Conservation (phyloP, 768 basidiomycete genomes). For the Russula virescens region DNA sequence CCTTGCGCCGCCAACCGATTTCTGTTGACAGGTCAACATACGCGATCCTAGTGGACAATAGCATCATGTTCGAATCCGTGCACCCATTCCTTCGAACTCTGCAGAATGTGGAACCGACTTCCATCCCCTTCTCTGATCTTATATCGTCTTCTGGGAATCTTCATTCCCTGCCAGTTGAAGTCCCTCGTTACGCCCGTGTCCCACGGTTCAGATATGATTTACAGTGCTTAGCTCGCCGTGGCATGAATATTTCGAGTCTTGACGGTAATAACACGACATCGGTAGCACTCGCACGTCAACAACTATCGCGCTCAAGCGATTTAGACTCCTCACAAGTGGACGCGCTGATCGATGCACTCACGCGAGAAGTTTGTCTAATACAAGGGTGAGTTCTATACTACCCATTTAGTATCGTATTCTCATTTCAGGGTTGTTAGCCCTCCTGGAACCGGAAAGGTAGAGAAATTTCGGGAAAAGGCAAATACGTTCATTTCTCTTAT, state of each 20-base stretch:
- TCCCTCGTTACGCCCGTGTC: conserved; percentile 12
- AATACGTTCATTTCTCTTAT: background rate
- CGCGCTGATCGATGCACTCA: conserved; percentile 56
- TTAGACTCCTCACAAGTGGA: conserved; percentile 70
- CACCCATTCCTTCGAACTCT: conserved; percentile 21
- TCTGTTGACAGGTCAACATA: conserved; percentile 25
- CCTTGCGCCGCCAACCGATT: conserved; percentile 34
- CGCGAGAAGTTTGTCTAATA: conserved; percentile 57
- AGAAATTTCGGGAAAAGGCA: background rate
- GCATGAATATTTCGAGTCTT: conserved; percentile 34
- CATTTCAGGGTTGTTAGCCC: conserved; percentile 41
- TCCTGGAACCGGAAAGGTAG: conserved; percentile 73
- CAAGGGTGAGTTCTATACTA: conserved; percentile 49
- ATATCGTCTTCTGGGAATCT: conserved; percentile 10
- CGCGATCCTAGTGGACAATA: conserved; percentile 22
- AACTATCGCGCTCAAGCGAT: conserved; percentile 43
- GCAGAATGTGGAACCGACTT: conserved; percentile 18
- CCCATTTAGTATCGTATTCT: background rate
- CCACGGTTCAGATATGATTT: conserved; percentile 57
- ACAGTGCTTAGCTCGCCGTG: conserved; percentile 38
- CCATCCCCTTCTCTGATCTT: conserved; percentile 12
- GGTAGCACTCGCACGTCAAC: conserved; percentile 41
- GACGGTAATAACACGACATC: conserved; percentile 39
- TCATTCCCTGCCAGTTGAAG: background rate
- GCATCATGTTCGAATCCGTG: conserved; percentile 18